Base-by-base conservation (phyloP, 2,329 filamentous ascomycete species). In the Huntiella savannae region DNA sequence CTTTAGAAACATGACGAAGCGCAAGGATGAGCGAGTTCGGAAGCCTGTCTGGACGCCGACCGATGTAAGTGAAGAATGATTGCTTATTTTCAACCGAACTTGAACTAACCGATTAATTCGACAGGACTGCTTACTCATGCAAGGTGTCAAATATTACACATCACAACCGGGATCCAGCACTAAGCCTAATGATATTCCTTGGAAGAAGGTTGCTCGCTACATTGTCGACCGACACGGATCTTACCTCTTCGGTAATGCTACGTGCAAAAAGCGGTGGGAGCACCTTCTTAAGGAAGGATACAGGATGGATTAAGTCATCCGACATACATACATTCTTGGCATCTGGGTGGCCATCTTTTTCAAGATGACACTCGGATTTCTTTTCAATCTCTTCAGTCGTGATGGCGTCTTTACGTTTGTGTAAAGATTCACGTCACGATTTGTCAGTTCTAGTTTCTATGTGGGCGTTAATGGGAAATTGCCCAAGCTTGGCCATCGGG, bases 1-100 rank as follows among this genome's bases (percentile, higher is more conserved):
- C 0, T 75, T 71, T 53, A 66, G 81, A 4, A 73, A 69, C 2
- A 58, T 84, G 54, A 82, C 73, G 5, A 83, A 82, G 61, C 60
- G 62, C 10, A 73, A 73, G 53, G 64, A 69, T 33, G 66, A 73
- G 48, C 65, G 81, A 4, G 71, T 82, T 2, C 66, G 82, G 5
- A 76, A 73, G 58, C 80, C 81, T 0, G 60, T 68, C 48, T 86
- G 80, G 79, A 65, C 58, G 1, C 61, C 64, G 0, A 59, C 63
- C 1, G 79, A 86, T 61, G 79, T 83, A 60, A 68, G 79, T 68
- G 4, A 11, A 16, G 8, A 17, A 15, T 13, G 22, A n/a, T 37
- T 35, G 17, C 39, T 17, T 43, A 17, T 34, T 43, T n/a, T 13
- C 22, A 13, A 28, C 28, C 11, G 22, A 33, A 13, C 10, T 17